These are phyloP conservation scores for Dendrocalamus sinicus DNA, from an alignment of 176 grass and related monocot species.

Conservation along the genomic window DNA sequence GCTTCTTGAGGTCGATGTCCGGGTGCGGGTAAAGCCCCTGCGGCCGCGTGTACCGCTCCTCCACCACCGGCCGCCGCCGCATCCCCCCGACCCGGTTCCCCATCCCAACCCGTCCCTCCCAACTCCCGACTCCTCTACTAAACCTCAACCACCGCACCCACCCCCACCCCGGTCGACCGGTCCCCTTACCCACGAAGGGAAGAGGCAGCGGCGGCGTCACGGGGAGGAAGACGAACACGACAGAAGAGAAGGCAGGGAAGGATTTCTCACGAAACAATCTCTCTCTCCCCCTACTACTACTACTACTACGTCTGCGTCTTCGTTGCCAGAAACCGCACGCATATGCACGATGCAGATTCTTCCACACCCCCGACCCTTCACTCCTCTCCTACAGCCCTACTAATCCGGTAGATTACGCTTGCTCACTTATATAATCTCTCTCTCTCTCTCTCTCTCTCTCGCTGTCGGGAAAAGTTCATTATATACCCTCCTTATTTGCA, in stretches of 20 bases:
- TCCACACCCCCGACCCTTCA: conserved; percentile 7
- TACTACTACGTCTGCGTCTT: neutral
- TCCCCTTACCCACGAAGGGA: neutral
- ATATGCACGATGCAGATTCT: conserved; percentile 35
- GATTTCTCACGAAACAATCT: conserved; percentile 30
- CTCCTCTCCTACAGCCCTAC: accelerated
- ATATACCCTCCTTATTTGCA: too few species aligned
- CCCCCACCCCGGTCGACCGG: neutral
- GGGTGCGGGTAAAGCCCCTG: conserved; percentile 90
- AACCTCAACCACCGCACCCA: conserved; percentile 14
- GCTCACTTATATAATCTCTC: neutral
- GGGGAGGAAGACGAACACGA: neutral
- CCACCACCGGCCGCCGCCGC: conserved; percentile 64
- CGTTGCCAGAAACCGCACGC: conserved; percentile 34
- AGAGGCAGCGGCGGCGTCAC: neutral
- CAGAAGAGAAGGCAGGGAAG: conserved; percentile 23
- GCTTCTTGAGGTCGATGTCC: conserved; percentile 87
- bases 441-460: neutral
- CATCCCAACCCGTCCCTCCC: conserved; percentile 15
- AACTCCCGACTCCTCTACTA: neutral
- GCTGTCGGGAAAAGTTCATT: too few species aligned
- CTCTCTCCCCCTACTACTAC: too few species aligned
- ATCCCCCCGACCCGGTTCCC: conserved; percentile 48
- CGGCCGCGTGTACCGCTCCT: conserved; percentile 83
- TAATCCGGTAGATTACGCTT: neutral